Percentiles rank a stretch among this genome's conserved stretches.
phyloP scores from a whole-genome alignment of 768 basidiomycete species.

The Strobilomyces dryophilus region DNA sequence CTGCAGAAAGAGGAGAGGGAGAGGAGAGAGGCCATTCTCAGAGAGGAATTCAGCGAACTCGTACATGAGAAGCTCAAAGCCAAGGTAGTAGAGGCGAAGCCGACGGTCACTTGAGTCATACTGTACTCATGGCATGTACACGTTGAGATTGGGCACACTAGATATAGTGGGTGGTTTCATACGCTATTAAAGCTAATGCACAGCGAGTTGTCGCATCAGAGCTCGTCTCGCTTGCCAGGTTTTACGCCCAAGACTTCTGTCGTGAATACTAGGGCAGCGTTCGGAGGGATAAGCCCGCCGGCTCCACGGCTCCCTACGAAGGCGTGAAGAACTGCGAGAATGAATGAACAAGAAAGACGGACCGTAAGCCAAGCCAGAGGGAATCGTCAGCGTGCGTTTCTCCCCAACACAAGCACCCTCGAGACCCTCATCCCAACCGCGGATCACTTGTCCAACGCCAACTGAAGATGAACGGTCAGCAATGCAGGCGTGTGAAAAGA shows the following conservation, averaged over 20 bases:
- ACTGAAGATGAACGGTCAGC: conserved; percentile 40
- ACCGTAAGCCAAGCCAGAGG: conserved; percentile 80
- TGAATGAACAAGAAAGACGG: conserved; percentile 24
- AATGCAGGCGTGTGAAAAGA: neutral
- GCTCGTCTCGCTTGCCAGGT: conserved; percentile 45
- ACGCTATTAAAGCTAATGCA: neutral
- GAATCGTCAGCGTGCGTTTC: conserved; percentile 87
- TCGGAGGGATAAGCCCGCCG: conserved; percentile 71
- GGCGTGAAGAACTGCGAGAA: neutral
- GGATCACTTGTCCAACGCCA: conserved; percentile 76
- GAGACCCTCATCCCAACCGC: conserved; percentile 83
- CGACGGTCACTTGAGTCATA: conserved; percentile 7
- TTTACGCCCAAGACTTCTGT: conserved; percentile 76
- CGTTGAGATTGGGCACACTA: neutral
- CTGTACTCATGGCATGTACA: neutral
- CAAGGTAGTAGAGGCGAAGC: conserved; percentile 42
- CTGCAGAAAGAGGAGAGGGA: conserved; percentile 92
- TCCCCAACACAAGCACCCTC: conserved; percentile 83
- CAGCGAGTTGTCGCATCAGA: conserved; percentile 32
- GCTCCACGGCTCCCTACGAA: conserved; percentile 66
- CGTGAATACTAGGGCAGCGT: conserved; percentile 81
- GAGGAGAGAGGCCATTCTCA: conserved; percentile 82
- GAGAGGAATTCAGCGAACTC: conserved; percentile 87
- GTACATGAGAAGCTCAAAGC: conserved; percentile 58
- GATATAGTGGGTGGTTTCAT: neutral